Base-by-base conservation (phyloP, 495 filamentous ascomycete species). In the Clohesyomyces aquaticus region DNA sequence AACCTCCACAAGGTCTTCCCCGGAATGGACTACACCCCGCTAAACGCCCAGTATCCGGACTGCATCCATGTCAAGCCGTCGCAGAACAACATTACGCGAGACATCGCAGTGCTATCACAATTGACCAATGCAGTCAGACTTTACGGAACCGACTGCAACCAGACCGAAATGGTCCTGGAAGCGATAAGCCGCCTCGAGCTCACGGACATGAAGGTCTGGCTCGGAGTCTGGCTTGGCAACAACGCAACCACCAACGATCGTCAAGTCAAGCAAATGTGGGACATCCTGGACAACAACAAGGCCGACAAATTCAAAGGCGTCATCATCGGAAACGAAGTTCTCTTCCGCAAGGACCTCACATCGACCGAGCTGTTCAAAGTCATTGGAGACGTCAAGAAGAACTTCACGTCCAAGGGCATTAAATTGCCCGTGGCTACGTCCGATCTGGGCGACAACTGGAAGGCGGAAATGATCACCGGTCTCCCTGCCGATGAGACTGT, bases 101-200 rank as follows among this genome's bases (percentile, higher is more conserved):
- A 98, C 70, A 77, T 98, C 55, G 94, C 94, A 23, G 87, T 96
- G 10, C 83, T 98, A 18, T 92, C 91, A 3, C 92, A 96, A 72
- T 80, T 98, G 29, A 97, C 91, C 58, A 92, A 96, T 73, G 87
- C 84, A 1, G 81, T 98, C 45, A 89, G 93, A 1, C 82, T 98
- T 14, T 98, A 98, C 73, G 94, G 94, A 23, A 97, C 91, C 16
- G 94, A 98, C 76, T 98, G 94, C 82, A 97, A 98, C 73, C 93
- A 97, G 75, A 97, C 94, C 0, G 86, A 96, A 72, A 91, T 98
- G 90, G 88, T 94, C 0, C 81, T 98, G 42, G 86, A 93, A 69
- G 85, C 92, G 4, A 87, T 98, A 71, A 79, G 87, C 54, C 82
- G 81, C 52, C 81, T 98, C 29, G 82, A 83, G 32, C 75, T 96